Conservation (phyloP, 495 filamentous ascomycete genomes). For the Talaromyces adpressus region DNA sequence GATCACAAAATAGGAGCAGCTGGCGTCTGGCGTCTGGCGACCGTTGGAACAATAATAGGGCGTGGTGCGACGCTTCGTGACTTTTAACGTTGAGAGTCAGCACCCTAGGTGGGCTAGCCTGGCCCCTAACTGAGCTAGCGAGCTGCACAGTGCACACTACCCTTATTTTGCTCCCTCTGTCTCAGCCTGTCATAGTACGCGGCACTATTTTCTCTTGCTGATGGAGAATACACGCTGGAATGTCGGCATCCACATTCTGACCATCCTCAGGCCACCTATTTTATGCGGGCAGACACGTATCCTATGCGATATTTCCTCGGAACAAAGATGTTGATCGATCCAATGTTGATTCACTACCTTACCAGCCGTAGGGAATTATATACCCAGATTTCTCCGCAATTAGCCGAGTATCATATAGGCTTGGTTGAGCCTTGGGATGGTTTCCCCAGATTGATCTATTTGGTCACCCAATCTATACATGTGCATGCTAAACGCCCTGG, state of each 20-base stretch:
- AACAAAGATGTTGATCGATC: neutral
- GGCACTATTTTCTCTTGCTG: neutral
- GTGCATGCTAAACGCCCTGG: neutral
- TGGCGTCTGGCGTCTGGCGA: neutral
- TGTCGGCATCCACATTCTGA: neutral
- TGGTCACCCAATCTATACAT: neutral
- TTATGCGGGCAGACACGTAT: neutral
- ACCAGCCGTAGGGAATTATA: neutral
- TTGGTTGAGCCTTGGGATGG: neutral
- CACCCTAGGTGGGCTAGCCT: neutral
- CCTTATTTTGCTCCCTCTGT: neutral
- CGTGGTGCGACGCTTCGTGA: constrained; percentile 1
- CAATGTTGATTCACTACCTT: neutral
- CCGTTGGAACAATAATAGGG: neutral
- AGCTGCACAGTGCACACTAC: neutral
- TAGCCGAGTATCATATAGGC: neutral
- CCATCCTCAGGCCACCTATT: neutral
- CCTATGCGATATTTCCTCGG: neutral
- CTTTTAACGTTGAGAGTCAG: neutral
- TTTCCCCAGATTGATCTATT: neutral
- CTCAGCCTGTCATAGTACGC: neutral
- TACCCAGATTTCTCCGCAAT: neutral
- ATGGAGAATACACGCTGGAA: neutral
- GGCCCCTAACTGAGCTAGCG: neutral
- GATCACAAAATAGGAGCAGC: neutral